These are phyloP conservation scores for Dendrostoma leiphaemia DNA, from an alignment of 2,329 filamentous ascomycete genomes.

Conservation along the genomic window DNA sequence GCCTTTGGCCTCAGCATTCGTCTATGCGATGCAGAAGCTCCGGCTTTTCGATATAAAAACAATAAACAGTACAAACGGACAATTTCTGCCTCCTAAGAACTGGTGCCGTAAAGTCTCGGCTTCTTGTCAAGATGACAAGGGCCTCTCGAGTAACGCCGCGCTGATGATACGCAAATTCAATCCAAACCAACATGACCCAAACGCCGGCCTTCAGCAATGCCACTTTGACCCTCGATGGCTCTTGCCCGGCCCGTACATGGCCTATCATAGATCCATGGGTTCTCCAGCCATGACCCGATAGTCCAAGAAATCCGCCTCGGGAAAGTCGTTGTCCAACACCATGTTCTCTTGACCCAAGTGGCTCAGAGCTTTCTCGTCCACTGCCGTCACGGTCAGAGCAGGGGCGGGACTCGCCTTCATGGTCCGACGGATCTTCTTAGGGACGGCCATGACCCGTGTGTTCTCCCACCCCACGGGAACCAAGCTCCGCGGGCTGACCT, in stretches of 20 bases:
- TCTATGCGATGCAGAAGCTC: too few species aligned
- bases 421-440: slow-evolving; percentile 26
- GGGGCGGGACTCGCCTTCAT: slow-evolving; percentile 11
- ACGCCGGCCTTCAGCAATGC: not conserved
- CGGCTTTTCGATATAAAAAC: too few species aligned
- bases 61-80: not conserved
- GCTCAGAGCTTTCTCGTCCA: slow-evolving; percentile 13
- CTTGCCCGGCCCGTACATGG: slow-evolving; percentile 18
- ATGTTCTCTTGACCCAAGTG: slow-evolving; percentile 46
- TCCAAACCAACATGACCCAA: not conserved
- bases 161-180: slow-evolving; percentile 6
- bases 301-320: slow-evolving; percentile 66
- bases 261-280: slow-evolving; percentile 39
- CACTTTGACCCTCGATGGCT: not conserved
- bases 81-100: not conserved
- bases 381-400: slow-evolving; percentile 23
- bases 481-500: slow-evolving; percentile 39
- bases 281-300: slow-evolving; percentile 27
- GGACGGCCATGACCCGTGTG: slow-evolving; percentile 48
- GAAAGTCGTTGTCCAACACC: slow-evolving; percentile 54
- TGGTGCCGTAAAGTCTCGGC: too few species aligned
- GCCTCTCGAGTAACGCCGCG: slow-evolving; percentile 17
- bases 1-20: not conserved
- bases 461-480: slow-evolving; percentile 36
- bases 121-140: too few species aligned